Evolutionary conservation across 441 rosid genomes (phyloP), one percentile per base, ranked within the genome.

Genomic region (Gossypium aridum): DNA sequence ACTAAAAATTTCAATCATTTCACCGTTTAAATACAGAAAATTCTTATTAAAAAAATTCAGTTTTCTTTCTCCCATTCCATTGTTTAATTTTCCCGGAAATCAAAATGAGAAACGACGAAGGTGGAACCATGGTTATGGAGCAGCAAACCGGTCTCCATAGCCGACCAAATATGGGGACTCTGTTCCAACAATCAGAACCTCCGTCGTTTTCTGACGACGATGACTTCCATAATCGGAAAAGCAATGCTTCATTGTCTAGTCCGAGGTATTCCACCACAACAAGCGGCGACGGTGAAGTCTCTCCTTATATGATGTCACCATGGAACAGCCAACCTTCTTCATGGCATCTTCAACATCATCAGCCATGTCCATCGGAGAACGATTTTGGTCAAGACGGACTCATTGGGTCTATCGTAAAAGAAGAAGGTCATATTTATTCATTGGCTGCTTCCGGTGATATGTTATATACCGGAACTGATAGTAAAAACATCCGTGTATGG

Each of bases 401-500:
- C 13, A 71, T 89, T 39, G 89, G 91, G 9, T 86, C 91, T 9
- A 77, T 89, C 10, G 68, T 83, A 4, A 82, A 90, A 1, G 82
- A 89, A 78, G 93, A 87, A 76, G 93, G 91, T 3, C 90, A 87
- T 34, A 78, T 89, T 6, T 87, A 89, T 55, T 89, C 93, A 0
- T 73, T 89, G 16, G 91, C 93, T 12, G 84, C 90, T 7, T 79
- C 59, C 0, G 88, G 90, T 2, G 86, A 85, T 60, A 74, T 87
- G 76, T 75, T 89, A 2, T 87, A 83, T 78, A 87, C 91, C 0
- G 93, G 93, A 7, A 86, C 93, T 4, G 89, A 86, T 45, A 86
- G 91, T 61, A 89, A 83, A 80, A 87, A 89, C 85, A 86, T 89
- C 39, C 80, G 91, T 0, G 91, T 87, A 2, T 89, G 93, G 93